phyloP scores from a whole-genome alignment of 2,329 filamentous ascomycete genomes.

The Nakataea oryzae region DNA sequence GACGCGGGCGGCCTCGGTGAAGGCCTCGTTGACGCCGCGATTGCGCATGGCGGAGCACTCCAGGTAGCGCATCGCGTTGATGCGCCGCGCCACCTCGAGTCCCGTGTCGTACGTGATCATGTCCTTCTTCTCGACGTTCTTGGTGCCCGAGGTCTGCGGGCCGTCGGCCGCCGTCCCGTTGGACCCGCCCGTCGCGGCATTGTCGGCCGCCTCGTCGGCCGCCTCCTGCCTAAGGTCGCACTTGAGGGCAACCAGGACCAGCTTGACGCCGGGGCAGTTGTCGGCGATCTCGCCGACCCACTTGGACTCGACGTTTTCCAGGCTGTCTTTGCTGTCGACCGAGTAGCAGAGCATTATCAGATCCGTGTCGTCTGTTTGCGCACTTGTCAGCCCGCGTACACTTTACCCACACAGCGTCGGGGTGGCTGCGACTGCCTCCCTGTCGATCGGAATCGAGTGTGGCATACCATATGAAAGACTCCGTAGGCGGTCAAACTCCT shows the following conservation, averaged over 20 bases:
- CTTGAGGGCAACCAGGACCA: constrained; percentile 92
- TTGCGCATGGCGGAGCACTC: constrained; percentile 99
- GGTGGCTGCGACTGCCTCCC: neutral
- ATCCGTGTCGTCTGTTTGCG: constrained; percentile 64
- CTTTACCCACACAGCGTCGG: neutral
- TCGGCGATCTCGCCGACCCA: constrained; percentile 98
- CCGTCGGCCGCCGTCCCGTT: constrained; percentile 12
- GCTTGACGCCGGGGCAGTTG: constrained; percentile 90
- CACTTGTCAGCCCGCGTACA: constrained; percentile 6
- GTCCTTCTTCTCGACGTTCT: constrained; percentile 48
- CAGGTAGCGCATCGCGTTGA: constrained; percentile 87
- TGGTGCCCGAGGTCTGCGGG: constrained; percentile 13
- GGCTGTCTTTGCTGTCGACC: constrained; percentile 88
- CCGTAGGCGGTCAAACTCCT: constrained; percentile 95
- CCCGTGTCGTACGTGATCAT: constrained; percentile 88
- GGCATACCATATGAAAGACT: constrained; percentile 80
- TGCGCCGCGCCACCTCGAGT: constrained; percentile 79
- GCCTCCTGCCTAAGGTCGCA: constrained; percentile 87
- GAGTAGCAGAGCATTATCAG: constrained; percentile 99
- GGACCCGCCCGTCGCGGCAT: constrained; percentile 10
- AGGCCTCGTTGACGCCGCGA: constrained; percentile 94
- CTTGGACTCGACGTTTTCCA: constrained; percentile 97
- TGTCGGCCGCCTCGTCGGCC: constrained; percentile 47
- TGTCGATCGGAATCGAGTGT: no score
- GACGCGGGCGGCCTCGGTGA: constrained; percentile 93